A percentile compares a stretch with the other conserved stretches of the same genome.
These are phyloP conservation scores for Ganoderma lucidum DNA, from an alignment of 1,284 basidiomycete genomes.

Conservation along the genomic window DNA sequence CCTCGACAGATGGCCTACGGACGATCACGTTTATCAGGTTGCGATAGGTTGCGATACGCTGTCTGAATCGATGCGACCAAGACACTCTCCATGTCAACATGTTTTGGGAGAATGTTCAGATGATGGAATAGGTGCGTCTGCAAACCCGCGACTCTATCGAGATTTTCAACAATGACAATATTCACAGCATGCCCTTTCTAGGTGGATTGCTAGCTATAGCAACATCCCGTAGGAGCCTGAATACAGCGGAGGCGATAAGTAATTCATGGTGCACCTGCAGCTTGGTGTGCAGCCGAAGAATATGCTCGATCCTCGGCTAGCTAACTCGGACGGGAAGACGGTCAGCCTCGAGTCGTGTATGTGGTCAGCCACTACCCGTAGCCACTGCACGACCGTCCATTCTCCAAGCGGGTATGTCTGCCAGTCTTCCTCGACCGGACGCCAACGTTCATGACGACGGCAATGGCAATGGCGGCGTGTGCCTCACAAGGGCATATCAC, in stretches of 20 bases:
- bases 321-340: background rate
- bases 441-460: background rate
- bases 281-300: background rate
- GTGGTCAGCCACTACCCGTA: background rate
- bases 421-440: background rate
- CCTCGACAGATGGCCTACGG: background rate
- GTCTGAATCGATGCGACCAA: background rate
- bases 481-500: slow-evolving; percentile 11
- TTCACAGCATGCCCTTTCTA: background rate
- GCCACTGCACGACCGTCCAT: background rate
- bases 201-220: background rate
- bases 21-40: background rate
- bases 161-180: background rate
- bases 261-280: background rate
- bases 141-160: background rate
- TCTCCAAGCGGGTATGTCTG: background rate
- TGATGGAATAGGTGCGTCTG: background rate
- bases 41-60: background rate
- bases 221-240: too few relatives aligned
- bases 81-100: background rate
- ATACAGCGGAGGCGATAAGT: background rate
- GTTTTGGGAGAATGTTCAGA: background rate
- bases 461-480: slow-evolving; percentile 20
- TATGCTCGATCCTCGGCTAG: background rate
- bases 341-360: background rate